Base-by-base conservation (phyloP, 768 basidiomycete species). In the Strobilomyces confusus region DNA sequence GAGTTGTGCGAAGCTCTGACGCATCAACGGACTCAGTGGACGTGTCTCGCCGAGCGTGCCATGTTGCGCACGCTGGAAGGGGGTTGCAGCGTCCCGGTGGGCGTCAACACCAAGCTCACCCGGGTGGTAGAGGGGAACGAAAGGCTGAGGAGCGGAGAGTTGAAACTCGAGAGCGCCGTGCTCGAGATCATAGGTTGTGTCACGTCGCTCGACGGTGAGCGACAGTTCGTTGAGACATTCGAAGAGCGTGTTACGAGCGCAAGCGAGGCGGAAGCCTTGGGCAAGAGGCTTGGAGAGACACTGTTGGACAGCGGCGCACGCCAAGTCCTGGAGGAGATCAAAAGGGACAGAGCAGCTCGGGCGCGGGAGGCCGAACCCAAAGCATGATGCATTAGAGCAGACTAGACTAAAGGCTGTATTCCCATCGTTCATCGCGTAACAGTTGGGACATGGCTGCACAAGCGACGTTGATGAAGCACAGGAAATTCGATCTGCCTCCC, bases 51-150 rank as follows among this genome's bases (percentile, higher is more conserved):
- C 2, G 97, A 99, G 71, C 82, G 97, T 14, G 89, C 87, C 1
- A 87, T 89, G 69, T 75, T 98, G 58, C 77, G 87, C n/a, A 85
- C 87, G 22, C 76, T 98, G 48, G 97, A 98, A 70, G 97, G 97
- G 26, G 97, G 97, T 23, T 99, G 97, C 72, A 94, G 91, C 56
- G 95, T 99, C 0, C 95, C 95, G 3, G 94, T 99, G 15, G 95
- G 95, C 4, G 86, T 92, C 26, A 74, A 77, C 47, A 84, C 82
- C 26, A 71, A 67, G 43, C 68, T 87, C 51, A 68, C 69, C 15
- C 63, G 66, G 12, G 57, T 59, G 6, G 62, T 63, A 13, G 63
- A 63, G 36, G 69, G 72, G n/a, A 57, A 66, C 5, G 68, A 71
- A 12, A 65, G 65, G 38, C 48, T 65, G 56, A 55, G 53, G 44